A percentile compares a stretch with the other conserved stretches of the same genome.
Evolutionary conservation across 2,329 filamentous ascomycete genomes (phyloP).

Genomic region (Curvularia eragrostidis): DNA sequence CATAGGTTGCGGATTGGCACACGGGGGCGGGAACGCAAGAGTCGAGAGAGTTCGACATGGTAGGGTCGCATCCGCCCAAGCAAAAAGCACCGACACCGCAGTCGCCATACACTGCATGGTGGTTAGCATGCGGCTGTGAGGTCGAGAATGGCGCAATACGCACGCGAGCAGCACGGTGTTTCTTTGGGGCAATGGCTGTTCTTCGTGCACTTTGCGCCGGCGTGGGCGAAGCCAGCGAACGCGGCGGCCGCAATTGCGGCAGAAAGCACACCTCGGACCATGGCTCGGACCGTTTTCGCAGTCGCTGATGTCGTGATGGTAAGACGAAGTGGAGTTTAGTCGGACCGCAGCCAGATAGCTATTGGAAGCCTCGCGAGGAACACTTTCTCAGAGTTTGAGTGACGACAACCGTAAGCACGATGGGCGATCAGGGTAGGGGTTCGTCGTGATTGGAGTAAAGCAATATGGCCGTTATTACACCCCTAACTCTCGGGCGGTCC

Average conservation of each 20-base stretch:
- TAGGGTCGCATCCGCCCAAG: conserved; percentile 91
- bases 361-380: conserved; percentile 6
- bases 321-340: conserved; percentile 37
- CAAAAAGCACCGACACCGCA: conserved; percentile 96
- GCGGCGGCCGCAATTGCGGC: conserved; percentile 40
- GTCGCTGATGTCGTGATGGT: conserved; percentile 41
- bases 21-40: conserved; percentile 85
- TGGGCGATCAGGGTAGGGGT: conserved; percentile 7
- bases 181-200: conserved; percentile 71
- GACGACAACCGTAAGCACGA: conserved; percentile 3
- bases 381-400: conserved; percentile 8
- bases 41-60: conserved; percentile 80
- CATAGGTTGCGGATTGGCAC: conserved; percentile 77
- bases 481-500: conserved; percentile 20
- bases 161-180: conserved; percentile 52
- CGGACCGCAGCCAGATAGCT: conserved; percentile 12
- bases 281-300: conserved; percentile 28
- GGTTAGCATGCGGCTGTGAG: conserved; percentile 30
- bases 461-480: conserved; percentile 13
- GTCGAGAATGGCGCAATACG: conserved; percentile 21
- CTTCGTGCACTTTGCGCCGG: conserved; percentile 51
- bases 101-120: conserved; percentile 77
- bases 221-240: conserved; percentile 35
- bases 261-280: conserved; percentile 40
- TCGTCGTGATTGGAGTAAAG: background rate